A percentile compares a stretch with the other conserved stretches of the same genome.
These are phyloP conservation scores for Brettanomyces nanus DNA, from an alignment of 805 yeast genomes.

Conservation along the genomic window DNA sequence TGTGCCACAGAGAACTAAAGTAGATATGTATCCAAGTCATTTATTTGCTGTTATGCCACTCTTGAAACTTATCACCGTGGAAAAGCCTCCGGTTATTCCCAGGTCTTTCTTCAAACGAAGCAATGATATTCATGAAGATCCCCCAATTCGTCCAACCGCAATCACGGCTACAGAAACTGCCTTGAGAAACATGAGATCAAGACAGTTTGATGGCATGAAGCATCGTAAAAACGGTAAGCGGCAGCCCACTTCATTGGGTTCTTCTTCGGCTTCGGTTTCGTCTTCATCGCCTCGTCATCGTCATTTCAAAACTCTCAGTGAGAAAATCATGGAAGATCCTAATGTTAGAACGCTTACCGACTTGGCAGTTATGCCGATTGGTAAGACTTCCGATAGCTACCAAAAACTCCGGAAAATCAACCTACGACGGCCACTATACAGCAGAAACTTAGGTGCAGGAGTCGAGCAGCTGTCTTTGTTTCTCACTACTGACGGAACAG, in stretches of 20 bases:
- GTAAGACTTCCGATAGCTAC: slow-evolving; percentile 2
- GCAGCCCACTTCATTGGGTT: too few relatives aligned
- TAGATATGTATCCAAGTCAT: slow-evolving; percentile 43
- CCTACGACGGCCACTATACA: slow-evolving; percentile 35
- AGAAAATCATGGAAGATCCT: slow-evolving; percentile 15
- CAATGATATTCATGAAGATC: neutral
- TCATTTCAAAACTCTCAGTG: slow-evolving; percentile 11
- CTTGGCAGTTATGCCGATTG: slow-evolving; percentile 15
- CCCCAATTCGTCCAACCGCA: neutral
- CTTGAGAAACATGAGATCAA: neutral
- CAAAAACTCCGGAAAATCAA: slow-evolving; percentile 27
- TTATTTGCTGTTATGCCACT: slow-evolving; percentile 49
- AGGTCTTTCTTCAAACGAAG: neutral
- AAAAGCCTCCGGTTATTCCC: slow-evolving; percentile 3
- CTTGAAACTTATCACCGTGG: slow-evolving; percentile 33
- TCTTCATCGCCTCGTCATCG: neutral
- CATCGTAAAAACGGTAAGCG: too few relatives aligned
- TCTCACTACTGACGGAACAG: slow-evolving; percentile 34
- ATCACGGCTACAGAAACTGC: neutral
- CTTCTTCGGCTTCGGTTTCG: neutral
- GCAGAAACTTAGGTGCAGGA: slow-evolving; percentile 37
- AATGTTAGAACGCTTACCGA: slow-evolving; percentile 30
- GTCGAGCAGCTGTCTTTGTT: slow-evolving; percentile 50
- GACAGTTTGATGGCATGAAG: neutral
- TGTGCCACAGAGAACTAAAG: slow-evolving; percentile 52